phyloP scores from a whole-genome alignment of 2,329 filamentous ascomycete genomes.

The Aspergillus sp. region DNA sequence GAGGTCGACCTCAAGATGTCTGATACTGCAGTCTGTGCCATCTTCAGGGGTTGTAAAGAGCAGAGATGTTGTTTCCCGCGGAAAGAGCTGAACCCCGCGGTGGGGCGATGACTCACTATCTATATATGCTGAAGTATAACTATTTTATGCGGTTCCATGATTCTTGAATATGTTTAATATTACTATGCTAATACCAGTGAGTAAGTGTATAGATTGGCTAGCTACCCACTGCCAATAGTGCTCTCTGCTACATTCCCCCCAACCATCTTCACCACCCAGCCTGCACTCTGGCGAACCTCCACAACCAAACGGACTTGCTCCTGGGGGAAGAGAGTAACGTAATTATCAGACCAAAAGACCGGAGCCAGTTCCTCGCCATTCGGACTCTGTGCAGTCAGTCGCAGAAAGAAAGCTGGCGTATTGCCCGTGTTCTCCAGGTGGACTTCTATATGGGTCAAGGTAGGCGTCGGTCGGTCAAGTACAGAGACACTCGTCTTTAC shows the following conservation, averaged over 20 bases:
- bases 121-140: too few relatives aligned
- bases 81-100: not conserved
- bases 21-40: not conserved
- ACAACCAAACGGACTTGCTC: constrained; percentile 51
- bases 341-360: constrained; percentile 62
- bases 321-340: constrained; percentile 60
- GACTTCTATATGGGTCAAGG: constrained; percentile 29
- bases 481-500: constrained; percentile 33
- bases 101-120: not conserved
- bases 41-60: not conserved
- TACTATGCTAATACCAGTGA: too few relatives aligned
- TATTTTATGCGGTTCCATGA: too few relatives aligned
- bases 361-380: constrained; percentile 50
- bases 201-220: not conserved
- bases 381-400: constrained; percentile 51
- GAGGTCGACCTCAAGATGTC: not conserved
- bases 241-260: constrained; percentile 23
- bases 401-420: constrained; percentile 60
- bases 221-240: not conserved
- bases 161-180: too few relatives aligned
- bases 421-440: constrained; percentile 53
- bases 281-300: constrained; percentile 14
- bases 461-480: not conserved
- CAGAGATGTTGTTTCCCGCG: not conserved
- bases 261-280: constrained; percentile 18